A percentile compares a stretch with the other conserved stretches of the same genome.
Conservation (phyloP, 495 filamentous ascomycete genomes). For the Lichina pygmaea region DNA sequence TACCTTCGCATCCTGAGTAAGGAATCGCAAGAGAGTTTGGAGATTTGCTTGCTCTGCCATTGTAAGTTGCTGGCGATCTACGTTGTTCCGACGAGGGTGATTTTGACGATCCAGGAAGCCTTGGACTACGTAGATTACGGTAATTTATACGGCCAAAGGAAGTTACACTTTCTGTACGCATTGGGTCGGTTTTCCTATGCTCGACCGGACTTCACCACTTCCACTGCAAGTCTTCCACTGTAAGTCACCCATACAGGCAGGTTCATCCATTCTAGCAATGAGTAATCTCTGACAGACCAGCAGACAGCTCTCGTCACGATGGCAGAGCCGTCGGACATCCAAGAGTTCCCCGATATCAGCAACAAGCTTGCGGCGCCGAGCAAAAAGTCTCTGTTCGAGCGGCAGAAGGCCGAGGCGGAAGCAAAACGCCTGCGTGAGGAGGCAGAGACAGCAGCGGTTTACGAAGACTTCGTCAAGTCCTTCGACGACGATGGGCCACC, state of each 20-base stretch:
- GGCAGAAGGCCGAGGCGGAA: constrained; percentile 77
- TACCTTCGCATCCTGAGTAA: constrained; percentile 45
- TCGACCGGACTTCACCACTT: too few relatives aligned
- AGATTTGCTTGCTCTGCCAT: constrained; percentile 22
- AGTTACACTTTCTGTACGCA: too few relatives aligned
- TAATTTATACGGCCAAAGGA: too few relatives aligned
- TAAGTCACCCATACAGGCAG: too few relatives aligned
- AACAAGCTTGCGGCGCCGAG: constrained; percentile 59
- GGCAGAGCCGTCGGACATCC: constrained; percentile 5
- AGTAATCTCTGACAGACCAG: too few relatives aligned
- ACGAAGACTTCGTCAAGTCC: constrained; percentile 73
- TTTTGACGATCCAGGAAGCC: too few relatives aligned
- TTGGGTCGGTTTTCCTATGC: too few relatives aligned
- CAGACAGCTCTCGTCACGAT: neutral
- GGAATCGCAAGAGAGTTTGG: constrained; percentile 47
- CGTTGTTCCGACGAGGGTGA: too few relatives aligned
- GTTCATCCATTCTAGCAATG: too few relatives aligned
- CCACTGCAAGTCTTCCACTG: too few relatives aligned
- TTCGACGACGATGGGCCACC: constrained; percentile 46
- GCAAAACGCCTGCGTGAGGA: constrained; percentile 71
- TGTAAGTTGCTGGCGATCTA: neutral
- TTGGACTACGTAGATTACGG: too few relatives aligned
- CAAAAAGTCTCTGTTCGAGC: constrained; percentile 81
- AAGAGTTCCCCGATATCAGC: constrained; percentile 57
- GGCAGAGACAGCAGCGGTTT: constrained; percentile 71